Evolutionary conservation across 179 eudicot genomes (phyloP).

Genomic region (Silene noctiflora): DNA sequence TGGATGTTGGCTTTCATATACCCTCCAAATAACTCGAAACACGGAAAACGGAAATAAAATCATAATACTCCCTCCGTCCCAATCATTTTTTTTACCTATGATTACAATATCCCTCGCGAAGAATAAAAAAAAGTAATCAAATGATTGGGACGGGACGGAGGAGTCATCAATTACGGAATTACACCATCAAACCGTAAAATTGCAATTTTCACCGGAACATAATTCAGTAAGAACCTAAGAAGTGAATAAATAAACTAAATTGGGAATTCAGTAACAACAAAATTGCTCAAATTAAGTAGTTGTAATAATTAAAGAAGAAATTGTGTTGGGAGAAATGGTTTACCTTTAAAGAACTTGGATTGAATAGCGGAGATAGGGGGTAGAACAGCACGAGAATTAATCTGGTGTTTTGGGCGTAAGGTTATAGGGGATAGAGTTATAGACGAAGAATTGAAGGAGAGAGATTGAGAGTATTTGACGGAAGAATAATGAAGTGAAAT

Average conservation of each 20-base stretch:
- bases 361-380: constrained; percentile 45
- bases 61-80: too few relatives aligned
- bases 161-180: too few relatives aligned
- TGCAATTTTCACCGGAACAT: too few relatives aligned
- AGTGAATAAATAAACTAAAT: too few relatives aligned
- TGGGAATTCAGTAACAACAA: not conserved
- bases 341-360: constrained; percentile 67
- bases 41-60: too few relatives aligned
- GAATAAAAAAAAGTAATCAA: not conserved
- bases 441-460: constrained; percentile 39
- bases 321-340: not conserved
- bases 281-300: not conserved
- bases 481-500: constrained; percentile 10
- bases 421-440: constrained; percentile 24
- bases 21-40: too few relatives aligned
- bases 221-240: too few relatives aligned
- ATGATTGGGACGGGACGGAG: not conserved
- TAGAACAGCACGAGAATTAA: constrained; percentile 21
- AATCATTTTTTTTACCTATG: too few relatives aligned
- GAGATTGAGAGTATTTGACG: constrained; percentile 28
- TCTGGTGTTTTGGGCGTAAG: constrained; percentile 31
- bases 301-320: not conserved
- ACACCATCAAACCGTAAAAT: too few relatives aligned
- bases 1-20: too few relatives aligned
- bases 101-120: not conserved